A percentile compares a stretch with the other conserved stretches of the same genome.
phyloP scores from a whole-genome alignment of 495 filamentous ascomycete genomes.

The Cryomyces antarcticus region DNA sequence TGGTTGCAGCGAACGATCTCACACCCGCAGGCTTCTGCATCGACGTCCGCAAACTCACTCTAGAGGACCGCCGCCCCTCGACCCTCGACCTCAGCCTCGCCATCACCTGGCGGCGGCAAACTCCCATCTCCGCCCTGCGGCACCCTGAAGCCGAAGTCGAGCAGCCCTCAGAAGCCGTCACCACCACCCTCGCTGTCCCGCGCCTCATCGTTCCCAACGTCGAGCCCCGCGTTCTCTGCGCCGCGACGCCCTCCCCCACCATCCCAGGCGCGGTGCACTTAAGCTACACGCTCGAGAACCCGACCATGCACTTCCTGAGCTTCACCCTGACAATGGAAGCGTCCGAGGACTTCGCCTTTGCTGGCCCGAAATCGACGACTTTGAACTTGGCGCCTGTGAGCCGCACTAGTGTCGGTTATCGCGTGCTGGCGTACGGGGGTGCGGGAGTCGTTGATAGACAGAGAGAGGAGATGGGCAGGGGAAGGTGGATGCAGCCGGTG shows the following conservation, averaged over 20 bases:
- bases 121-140: slow-evolving; percentile 2
- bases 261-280: slow-evolving; percentile 28
- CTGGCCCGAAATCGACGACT: slow-evolving; percentile 59
- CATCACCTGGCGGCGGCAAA: slow-evolving; percentile 50
- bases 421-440: slow-evolving; percentile 32
- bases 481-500: slow-evolving; percentile 50
- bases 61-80: slow-evolving; percentile 61
- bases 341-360: slow-evolving; percentile 81
- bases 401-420: slow-evolving; percentile 45
- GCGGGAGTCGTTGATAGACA: slow-evolving; percentile 3
- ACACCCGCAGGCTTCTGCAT: slow-evolving; percentile 51
- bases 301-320: slow-evolving; percentile 79
- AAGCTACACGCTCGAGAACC: slow-evolving; percentile 72
- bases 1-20: slow-evolving; percentile 40
- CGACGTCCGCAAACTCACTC: slow-evolving; percentile 43
- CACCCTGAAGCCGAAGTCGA: slow-evolving; percentile 1
- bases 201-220: slow-evolving; percentile 57
- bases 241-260: slow-evolving; percentile 3
- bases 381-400: slow-evolving; percentile 65
- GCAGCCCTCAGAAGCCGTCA: slow-evolving; percentile 23
- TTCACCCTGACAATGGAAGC: slow-evolving; percentile 86
- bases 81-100: slow-evolving; percentile 54
- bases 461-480: slow-evolving; percentile 15
- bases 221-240: slow-evolving; percentile 74
- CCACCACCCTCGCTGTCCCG: slow-evolving; percentile 46